A percentile compares a stretch with the other conserved stretches of the same genome.
Evolutionary conservation across 192 early-diverging fungal species (phyloP).

Genomic region (Paraglomus brasilianum): DNA sequence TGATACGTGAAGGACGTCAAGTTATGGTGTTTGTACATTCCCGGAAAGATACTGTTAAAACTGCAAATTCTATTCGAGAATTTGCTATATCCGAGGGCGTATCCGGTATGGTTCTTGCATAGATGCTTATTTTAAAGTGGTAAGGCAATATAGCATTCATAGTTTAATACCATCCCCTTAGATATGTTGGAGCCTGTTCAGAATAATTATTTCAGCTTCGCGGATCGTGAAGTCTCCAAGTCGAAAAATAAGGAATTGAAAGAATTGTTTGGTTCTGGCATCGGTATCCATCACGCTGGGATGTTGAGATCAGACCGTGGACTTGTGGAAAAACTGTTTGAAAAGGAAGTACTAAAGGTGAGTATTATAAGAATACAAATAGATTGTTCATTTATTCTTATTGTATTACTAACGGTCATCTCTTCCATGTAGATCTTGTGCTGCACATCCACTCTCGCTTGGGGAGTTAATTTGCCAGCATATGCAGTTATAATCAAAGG

Average conservation of each 20-base stretch:
- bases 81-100: conserved; percentile 65
- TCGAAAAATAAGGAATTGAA: conserved; percentile 83
- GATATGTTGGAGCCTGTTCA: conserved; percentile 63
- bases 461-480: conserved; percentile 99
- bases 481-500: conserved; percentile 99
- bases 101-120: conserved; percentile 42
- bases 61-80: conserved; percentile 76
- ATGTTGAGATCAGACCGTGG: conserved; percentile 89
- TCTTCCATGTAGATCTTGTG: conserved; percentile 72
- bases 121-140: not conserved
- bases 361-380: not conserved
- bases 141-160: not conserved
- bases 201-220: conserved; percentile 48
- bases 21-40: conserved; percentile 99
- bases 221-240: conserved; percentile 63
- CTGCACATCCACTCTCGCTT: conserved; percentile 98
- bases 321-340: conserved; percentile 88
- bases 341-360: conserved; percentile 73
- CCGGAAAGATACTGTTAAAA: conserved; percentile 97
- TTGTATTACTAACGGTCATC: too few species aligned
- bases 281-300: conserved; percentile 96
- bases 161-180: not conserved
- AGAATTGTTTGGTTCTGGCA: conserved; percentile 80
- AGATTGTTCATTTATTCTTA: not conserved
- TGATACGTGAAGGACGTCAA: conserved; percentile 85